Evolutionary conservation across 768 basidiomycete species (phyloP), one percentile per base, ranked within the genome.

Genomic region (Pleurotus salmoneostramineus): DNA sequence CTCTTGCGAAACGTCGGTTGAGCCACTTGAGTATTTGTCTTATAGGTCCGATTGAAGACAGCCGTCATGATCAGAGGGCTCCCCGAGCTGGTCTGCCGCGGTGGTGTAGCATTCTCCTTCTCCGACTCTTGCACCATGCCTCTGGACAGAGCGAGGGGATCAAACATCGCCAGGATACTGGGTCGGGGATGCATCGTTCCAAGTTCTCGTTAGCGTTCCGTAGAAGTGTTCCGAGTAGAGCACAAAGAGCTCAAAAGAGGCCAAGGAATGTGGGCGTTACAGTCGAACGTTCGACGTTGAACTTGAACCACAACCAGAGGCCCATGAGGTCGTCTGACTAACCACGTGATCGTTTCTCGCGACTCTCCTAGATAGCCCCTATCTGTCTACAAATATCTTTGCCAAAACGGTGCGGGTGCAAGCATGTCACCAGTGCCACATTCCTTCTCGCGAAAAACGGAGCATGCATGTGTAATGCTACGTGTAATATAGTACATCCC

Each of bases 81-180:
- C 36, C 35, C 31, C 33, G 43, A 58, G 56, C 50, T 59, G 34
- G 64, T 62, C 34, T 49, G 31, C 11, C 50, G 21, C 12, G 60
- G 52, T 56, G 70, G 71, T 3, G 57, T 60, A 10, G 63, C 60
- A 62, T 82, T 83, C 63, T 81, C 80, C 71, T 82, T 81, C 73
- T 81, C 77, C 0, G 74, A 74, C 36, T 76, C 71, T 1, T 72
- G 65, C 52, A 43, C 40, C 15, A 62, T 57, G 7, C 62, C 63
- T 11, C 61, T 60, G 5, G 35, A 42, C 12, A 71, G 59, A 35
- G 58, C 58, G 35, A 83, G 74, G 27, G 82, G 82, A 70, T 83
- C 82, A 63, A 83, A 83, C 37, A 82, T 74, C 12, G 71, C 65
- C 44, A 83, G 77, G 42, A 83, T 61, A 62, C 81, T 82, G 11